A percentile compares a stretch with the other conserved stretches of the same genome.
These are phyloP conservation scores for Lachancea fermentati DNA, from an alignment of 805 yeast species.

Conservation along the genomic window DNA sequence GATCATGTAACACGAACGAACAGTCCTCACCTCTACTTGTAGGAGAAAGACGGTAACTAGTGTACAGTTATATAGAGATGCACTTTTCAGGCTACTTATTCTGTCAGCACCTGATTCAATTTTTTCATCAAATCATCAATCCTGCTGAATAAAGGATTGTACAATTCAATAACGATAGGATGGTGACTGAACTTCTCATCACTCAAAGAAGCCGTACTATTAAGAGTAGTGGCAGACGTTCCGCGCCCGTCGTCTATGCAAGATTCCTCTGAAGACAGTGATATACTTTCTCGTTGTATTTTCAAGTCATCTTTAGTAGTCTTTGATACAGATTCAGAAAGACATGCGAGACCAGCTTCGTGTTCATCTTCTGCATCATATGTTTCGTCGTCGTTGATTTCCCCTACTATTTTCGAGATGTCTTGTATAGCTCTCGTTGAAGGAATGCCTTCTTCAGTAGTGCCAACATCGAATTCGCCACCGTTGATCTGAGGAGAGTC, in stretches of 20 bases:
- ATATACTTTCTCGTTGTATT: constrained; percentile 6
- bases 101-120: constrained; percentile 9
- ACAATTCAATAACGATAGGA: constrained; percentile 47
- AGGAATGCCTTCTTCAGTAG: constrained; percentile 27
- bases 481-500: constrained; percentile 34
- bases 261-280: constrained; percentile 20
- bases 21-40: background rate
- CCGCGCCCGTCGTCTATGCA: constrained; percentile 25
- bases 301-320: background rate
- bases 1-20: no score
- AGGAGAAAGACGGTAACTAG: background rate
- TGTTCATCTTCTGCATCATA: constrained; percentile 12
- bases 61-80: constrained; percentile 3
- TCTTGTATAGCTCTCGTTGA: constrained; percentile 38
- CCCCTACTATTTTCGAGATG: constrained; percentile 33
- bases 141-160: constrained; percentile 51
- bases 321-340: background rate
- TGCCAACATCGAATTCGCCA: constrained; percentile 13
- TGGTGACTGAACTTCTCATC: constrained; percentile 26
- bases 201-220: constrained; percentile 18
- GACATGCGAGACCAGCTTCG: background rate
- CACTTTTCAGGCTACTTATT: constrained; percentile 2
- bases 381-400: constrained; percentile 11
- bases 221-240: constrained; percentile 26
- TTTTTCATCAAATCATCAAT: constrained; percentile 34